Conservation (phyloP, 2,329 filamentous ascomycete species). For the Fusarium pseudocircinatum region DNA sequence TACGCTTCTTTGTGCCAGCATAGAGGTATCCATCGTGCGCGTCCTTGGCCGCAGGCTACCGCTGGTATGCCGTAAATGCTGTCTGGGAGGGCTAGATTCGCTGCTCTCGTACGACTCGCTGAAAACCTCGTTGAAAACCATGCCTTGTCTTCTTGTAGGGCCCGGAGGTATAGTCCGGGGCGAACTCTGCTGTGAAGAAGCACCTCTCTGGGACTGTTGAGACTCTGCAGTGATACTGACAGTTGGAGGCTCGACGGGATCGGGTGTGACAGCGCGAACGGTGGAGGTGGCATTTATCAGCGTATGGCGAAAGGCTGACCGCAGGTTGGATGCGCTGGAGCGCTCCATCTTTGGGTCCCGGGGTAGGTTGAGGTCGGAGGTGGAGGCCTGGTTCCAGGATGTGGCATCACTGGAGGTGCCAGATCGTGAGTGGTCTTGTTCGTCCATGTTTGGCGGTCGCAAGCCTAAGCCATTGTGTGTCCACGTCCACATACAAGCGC, state of each 20-base stretch:
- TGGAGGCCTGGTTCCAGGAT: conserved; percentile 47
- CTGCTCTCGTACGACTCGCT: conserved; percentile 60
- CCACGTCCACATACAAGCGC: conserved; percentile 50
- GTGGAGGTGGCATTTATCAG: conserved; percentile 51
- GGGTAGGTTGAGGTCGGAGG: conserved; percentile 42
- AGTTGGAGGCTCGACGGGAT: conserved; percentile 54
- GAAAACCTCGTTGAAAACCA: conserved; percentile 69
- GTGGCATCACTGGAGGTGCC: conserved; percentile 49
- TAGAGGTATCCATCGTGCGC: conserved; percentile 66
- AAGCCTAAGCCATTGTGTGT: conserved; percentile 58
- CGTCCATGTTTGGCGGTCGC: conserved; percentile 58
- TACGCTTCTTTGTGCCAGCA: conserved; percentile 57
- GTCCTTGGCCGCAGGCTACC: conserved; percentile 61
- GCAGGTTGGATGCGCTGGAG: conserved; percentile 48
- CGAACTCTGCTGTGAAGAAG: conserved; percentile 47
- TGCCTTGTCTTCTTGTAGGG: conserved; percentile 63
- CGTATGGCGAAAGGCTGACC: conserved; percentile 48
- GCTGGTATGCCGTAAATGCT: conserved; percentile 46
- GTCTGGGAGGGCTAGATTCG: conserved; percentile 51
- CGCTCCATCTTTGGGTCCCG: conserved; percentile 48
- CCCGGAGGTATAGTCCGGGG: conserved; percentile 46
- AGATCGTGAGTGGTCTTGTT: conserved; percentile 50
- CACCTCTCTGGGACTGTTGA: conserved; percentile 38
- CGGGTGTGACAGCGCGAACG: conserved; percentile 74
- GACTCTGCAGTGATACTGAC: conserved; percentile 38